phyloP scores from a whole-genome alignment of 768 basidiomycete genomes.

The Podaxis sp. region DNA sequence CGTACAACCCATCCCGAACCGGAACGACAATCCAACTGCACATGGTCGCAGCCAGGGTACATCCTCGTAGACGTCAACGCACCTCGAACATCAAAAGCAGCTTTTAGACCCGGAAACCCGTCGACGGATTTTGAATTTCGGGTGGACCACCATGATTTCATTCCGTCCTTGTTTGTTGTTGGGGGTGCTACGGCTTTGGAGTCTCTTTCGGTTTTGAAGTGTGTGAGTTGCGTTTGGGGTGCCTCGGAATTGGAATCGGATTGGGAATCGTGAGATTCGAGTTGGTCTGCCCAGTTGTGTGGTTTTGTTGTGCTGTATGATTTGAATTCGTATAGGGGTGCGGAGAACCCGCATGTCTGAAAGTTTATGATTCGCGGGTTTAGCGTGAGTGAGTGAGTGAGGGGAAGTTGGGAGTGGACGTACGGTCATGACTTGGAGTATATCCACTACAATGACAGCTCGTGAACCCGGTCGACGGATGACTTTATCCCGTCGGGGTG shows the following conservation, averaged over 20 bases:
- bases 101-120: neutral
- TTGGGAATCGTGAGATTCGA: conserved; percentile 37
- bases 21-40: too few species aligned
- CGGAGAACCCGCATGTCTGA: conserved; percentile 64
- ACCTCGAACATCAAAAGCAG: neutral
- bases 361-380: neutral
- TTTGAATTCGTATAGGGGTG: conserved; percentile 57
- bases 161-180: neutral
- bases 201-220: neutral
- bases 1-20: too few species aligned
- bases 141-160: conserved; percentile 4
- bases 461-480: conserved; percentile 53
- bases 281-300: conserved; percentile 37
- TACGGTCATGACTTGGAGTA: conserved; percentile 52
- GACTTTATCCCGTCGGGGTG: neutral
- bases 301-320: conserved; percentile 50
- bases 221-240: conserved; percentile 4
- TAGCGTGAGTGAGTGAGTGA: neutral
- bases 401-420: conserved; percentile 12
- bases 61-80: neutral
- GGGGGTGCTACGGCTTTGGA: neutral
- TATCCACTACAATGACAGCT: conserved; percentile 54
- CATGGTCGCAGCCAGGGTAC: too few species aligned
- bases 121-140: conserved; percentile 1
- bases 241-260: too few species aligned